These are phyloP conservation scores for Ceratocystis cacaofunesta DNA, from an alignment of 2,329 filamentous ascomycete species.

Conservation along the genomic window DNA sequence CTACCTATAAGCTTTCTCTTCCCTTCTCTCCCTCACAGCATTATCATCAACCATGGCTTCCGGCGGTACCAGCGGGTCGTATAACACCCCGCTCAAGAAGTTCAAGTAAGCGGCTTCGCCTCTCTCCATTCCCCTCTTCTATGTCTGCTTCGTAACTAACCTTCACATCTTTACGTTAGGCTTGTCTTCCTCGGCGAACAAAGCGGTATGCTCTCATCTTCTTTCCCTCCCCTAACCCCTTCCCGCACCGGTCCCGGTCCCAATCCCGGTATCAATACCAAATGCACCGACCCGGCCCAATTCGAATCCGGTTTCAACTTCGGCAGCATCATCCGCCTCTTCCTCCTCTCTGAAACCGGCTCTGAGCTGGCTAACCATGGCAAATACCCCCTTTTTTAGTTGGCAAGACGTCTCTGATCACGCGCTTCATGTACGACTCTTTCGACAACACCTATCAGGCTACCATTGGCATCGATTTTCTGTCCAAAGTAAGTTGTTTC, in stretches of 20 bases:
- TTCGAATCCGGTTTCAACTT: neutral
- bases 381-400: conserved; percentile 38
- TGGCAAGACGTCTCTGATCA: conserved; percentile 96
- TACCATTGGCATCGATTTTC: conserved; percentile 97
- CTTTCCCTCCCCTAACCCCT: neutral
- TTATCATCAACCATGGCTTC: conserved; percentile 55
- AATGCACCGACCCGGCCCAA: neutral
- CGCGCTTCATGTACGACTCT: conserved; percentile 99
- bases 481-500: conserved; percentile 62
- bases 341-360: neutral
- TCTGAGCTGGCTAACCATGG: neutral
- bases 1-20: neutral
- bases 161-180: conserved; percentile 32
- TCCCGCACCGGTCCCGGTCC: neutral
- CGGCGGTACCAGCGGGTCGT: conserved; percentile 56
- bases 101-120: conserved; percentile 59
- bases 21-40: neutral
- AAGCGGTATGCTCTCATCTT: conserved; percentile 54
- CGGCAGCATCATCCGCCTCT: neutral
- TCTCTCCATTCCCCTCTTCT: neutral
- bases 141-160: conserved; percentile 9
- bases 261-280: too few species aligned
- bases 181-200: conserved; percentile 96
- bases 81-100: conserved; percentile 99
- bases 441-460: conserved; percentile 99